phyloP scores from a whole-genome alignment of 768 basidiomycete genomes.

The Collybia sp. region DNA sequence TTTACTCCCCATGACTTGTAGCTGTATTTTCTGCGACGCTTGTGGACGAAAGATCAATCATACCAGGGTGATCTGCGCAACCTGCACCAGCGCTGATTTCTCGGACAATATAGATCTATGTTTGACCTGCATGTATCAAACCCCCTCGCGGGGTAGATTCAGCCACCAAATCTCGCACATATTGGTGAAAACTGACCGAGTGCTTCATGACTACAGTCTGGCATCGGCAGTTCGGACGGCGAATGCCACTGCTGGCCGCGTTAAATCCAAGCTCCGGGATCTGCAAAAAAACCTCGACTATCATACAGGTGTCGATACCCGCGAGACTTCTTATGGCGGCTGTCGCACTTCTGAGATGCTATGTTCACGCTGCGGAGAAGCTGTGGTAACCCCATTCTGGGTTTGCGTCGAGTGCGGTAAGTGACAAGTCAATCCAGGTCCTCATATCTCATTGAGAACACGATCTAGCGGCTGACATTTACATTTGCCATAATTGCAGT shows the following conservation, averaged over 20 bases:
- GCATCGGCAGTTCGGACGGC: conserved; percentile 20
- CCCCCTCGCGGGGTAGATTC: conserved; percentile 21
- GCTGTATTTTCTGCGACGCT: conserved; percentile 26
- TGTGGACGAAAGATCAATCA: conserved; percentile 27
- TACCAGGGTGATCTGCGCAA: conserved; percentile 23
- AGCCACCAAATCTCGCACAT: conserved; percentile 25
- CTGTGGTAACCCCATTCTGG: conserved; percentile 14
- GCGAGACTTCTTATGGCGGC: not conserved
- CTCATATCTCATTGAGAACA: not conserved
- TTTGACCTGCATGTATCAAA: conserved; percentile 22
- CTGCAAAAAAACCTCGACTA: not conserved
- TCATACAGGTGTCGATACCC: not conserved
- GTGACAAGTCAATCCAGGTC: not conserved
- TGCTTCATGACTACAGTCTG: conserved; percentile 25
- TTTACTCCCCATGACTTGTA: conserved; percentile 1
- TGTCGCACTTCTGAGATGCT: not conserved
- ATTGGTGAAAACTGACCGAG: conserved; percentile 25
- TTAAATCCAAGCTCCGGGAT: conserved; percentile 17
- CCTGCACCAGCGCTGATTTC: conserved; percentile 26
- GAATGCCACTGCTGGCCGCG: conserved; percentile 13
- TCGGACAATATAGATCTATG: conserved; percentile 30
- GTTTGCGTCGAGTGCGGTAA: conserved; percentile 14
- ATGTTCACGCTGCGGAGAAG: conserved; percentile 12
- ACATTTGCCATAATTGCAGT: conserved; percentile 27
- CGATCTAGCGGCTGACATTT: conserved; percentile 23